Percentiles rank a stretch among this genome's conserved stretches.
These are phyloP conservation scores for Zopfia rhizophila DNA, from an alignment of 2,329 filamentous ascomycete genomes.

Conservation along the genomic window DNA sequence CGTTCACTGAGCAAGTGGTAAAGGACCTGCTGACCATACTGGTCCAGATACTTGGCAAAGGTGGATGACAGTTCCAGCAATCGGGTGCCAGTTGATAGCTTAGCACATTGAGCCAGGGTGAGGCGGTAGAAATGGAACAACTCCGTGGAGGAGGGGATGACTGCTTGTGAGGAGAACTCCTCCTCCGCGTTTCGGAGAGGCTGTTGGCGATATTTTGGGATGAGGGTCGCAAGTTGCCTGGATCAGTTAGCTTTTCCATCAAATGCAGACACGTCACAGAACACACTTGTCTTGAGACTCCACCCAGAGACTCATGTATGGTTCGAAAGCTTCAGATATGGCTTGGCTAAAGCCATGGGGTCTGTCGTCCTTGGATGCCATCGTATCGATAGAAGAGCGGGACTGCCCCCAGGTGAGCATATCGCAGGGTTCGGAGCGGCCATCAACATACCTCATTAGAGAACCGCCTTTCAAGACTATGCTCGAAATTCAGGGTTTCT, in stretches of 20 bases:
- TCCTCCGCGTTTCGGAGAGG: conserved; percentile 84
- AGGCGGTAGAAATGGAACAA: conserved; percentile 97
- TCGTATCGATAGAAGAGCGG: conserved; percentile 86
- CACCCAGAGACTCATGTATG: conserved; percentile 96
- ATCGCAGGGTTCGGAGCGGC: background rate
- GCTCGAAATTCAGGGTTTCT: conserved; percentile 97
- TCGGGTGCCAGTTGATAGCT: conserved; percentile 89
- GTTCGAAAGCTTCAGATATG: conserved; percentile 96
- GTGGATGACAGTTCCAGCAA: conserved; percentile 85
- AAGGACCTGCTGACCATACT: conserved; percentile 93
- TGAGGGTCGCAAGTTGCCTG: conserved; percentile 78
- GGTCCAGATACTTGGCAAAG: conserved; percentile 91
- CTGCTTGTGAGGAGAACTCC: conserved; percentile 88
- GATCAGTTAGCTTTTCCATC: conserved; percentile 18
- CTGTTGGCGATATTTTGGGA: conserved; percentile 87
- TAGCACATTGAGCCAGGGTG: conserved; percentile 92
- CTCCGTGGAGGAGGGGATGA: conserved; percentile 93
- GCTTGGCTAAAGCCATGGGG: conserved; percentile 84
- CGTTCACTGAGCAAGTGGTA: conserved; percentile 75
- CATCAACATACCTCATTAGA: conserved; percentile 62
- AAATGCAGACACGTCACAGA: background rate
- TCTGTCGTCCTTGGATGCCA: conserved; percentile 80
- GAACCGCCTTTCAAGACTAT: conserved; percentile 87
- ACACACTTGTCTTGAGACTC: conserved; percentile 85
- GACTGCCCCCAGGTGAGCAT: conserved; percentile 60